Conservation (phyloP, 306 rosid species). For the Arachis stenosperma region DNA sequence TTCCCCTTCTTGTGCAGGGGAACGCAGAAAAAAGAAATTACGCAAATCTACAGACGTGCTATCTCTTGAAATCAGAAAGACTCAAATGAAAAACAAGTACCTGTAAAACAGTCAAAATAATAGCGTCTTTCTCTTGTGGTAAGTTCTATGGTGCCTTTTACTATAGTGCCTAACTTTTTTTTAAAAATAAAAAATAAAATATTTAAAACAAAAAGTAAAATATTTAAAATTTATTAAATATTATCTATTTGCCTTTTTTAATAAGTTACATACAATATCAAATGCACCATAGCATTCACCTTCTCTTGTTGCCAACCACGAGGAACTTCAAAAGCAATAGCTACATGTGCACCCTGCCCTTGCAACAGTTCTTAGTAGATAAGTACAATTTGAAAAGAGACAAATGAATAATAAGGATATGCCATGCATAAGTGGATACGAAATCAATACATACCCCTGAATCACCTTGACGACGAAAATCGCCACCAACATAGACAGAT, state of each 20-base stretch:
- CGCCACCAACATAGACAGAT: conserved; percentile 81
- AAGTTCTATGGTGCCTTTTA: too few relatives aligned
- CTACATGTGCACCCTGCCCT: conserved; percentile 68
- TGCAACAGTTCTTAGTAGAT: conserved; percentile 25
- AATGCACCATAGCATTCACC: too few relatives aligned
- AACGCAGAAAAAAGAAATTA: background rate
- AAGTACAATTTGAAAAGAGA: conserved; percentile 9
- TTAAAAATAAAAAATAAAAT: too few relatives aligned
- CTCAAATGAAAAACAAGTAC: conserved; percentile 43
- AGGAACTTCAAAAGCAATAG: conserved; percentile 89
- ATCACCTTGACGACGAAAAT: conserved; percentile 73
- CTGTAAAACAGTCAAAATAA: conserved; percentile 82
- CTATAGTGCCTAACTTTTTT: too few relatives aligned
- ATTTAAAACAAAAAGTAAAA: too few relatives aligned
- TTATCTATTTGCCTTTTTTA: too few relatives aligned
- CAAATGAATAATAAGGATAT: conserved; percentile 1
- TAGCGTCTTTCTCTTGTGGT: conserved; percentile 70
- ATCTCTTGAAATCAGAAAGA: conserved; percentile 21
- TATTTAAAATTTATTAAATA: too few relatives aligned
- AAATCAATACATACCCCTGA: conserved; percentile 52
- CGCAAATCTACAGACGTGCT: conserved; percentile 2
- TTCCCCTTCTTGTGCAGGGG: conserved; percentile 17
- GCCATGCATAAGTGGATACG: background rate
- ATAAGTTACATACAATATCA: too few relatives aligned
- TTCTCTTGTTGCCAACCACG: conserved; percentile 84